phyloP scores from a whole-genome alignment of 1,284 basidiomycete species.

The Vanrija pseudolonga region DNA sequence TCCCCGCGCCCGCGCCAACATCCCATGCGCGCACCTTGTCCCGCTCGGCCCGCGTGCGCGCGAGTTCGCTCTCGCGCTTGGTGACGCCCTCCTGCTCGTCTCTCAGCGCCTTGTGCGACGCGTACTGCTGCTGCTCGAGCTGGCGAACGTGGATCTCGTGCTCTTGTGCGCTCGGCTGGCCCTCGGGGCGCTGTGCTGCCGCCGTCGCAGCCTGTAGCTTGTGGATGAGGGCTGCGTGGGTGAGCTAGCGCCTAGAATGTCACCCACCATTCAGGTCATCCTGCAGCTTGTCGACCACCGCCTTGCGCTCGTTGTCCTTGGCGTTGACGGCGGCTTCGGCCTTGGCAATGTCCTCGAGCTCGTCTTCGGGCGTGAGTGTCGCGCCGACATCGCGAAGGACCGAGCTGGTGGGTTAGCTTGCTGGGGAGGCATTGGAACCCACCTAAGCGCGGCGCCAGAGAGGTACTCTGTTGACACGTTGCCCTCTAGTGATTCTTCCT shows the following conservation, averaged over 20 bases:
- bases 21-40: slow-evolving; percentile 31
- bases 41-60: slow-evolving; percentile 26
- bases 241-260: neutral
- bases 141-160: slow-evolving; percentile 33
- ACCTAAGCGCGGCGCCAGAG: too few species aligned
- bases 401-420: slow-evolving; percentile 11
- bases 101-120: slow-evolving; percentile 35
- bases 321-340: slow-evolving; percentile 35
- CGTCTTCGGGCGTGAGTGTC: slow-evolving; percentile 29
- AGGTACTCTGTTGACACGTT: too few species aligned
- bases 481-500: too few species aligned
- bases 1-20: slow-evolving; percentile 27
- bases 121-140: slow-evolving; percentile 37
- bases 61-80: slow-evolving; percentile 39
- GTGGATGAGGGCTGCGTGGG: neutral
- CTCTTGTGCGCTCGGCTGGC: slow-evolving; percentile 30
- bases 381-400: slow-evolving; percentile 28
- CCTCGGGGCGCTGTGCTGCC: slow-evolving; percentile 35
- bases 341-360: slow-evolving; percentile 29
- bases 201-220: slow-evolving; percentile 19
- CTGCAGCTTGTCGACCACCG: slow-evolving; percentile 21
- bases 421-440: neutral
- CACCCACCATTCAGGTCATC: slow-evolving; percentile 34
- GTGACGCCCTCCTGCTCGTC: slow-evolving; percentile 35
- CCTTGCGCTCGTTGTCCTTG: slow-evolving; percentile 27